Conservation (phyloP, 805 yeast genomes). For the Wickerhamiella lipophila region DNA sequence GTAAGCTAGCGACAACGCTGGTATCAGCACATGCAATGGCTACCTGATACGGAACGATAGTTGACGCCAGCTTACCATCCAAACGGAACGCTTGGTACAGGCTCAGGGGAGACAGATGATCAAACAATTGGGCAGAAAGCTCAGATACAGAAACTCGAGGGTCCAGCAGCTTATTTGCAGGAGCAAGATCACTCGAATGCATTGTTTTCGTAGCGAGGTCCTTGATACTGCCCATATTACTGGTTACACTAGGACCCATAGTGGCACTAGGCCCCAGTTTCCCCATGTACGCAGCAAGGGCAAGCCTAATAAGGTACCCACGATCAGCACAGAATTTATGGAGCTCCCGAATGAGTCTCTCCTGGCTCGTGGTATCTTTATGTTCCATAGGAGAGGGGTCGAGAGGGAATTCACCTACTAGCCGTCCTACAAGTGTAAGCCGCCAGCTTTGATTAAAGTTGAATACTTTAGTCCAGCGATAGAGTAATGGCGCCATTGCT, state of each 20-base stretch:
- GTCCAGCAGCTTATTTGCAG: neutral
- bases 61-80: neutral
- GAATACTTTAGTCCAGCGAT: neutral
- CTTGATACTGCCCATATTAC: neutral
- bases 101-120: neutral
- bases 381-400: neutral
- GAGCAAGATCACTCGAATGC: neutral
- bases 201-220: neutral
- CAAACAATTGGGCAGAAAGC: slow-evolving; percentile 3
- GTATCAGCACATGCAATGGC: neutral
- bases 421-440: neutral
- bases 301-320: neutral
- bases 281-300: neutral
- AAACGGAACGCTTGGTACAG: slow-evolving; percentile 3
- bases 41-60: neutral
- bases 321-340: neutral
- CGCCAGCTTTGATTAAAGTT: neutral
- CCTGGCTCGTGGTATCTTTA: neutral
- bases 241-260: neutral
- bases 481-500: neutral
- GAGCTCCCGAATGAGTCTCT: neutral
- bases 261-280: neutral
- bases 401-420: neutral
- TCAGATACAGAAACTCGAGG: neutral
- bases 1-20: neutral